These are phyloP conservation scores for Mortierella sp. DNA, from an alignment of 371 early-diverging fungal species.

Conservation along the genomic window DNA sequence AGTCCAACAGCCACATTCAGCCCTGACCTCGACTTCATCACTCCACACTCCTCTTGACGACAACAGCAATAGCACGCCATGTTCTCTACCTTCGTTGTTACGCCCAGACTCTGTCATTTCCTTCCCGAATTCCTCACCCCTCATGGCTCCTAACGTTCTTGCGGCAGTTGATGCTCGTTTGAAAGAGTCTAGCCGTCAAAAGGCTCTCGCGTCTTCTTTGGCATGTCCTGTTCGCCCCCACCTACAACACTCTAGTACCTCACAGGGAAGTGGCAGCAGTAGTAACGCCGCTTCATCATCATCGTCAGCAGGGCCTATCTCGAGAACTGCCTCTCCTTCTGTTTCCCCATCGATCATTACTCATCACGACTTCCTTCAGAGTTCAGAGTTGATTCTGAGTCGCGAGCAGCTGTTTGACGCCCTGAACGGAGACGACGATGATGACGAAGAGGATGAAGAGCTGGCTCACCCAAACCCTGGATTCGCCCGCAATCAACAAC, in stretches of 20 bases:
- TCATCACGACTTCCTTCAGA: slow-evolving; percentile 21
- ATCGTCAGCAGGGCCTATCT: not conserved
- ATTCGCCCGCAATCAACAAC: slow-evolving; percentile 23
- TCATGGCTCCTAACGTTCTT: slow-evolving; percentile 39
- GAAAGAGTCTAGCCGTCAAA: slow-evolving; percentile 19
- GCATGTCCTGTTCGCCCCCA: not conserved
- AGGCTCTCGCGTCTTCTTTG: not conserved
- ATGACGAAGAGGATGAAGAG: not conserved
- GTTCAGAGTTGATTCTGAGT: slow-evolving; percentile 23
- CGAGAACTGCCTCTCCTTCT: not conserved
- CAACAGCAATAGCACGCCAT: slow-evolving; percentile 4
- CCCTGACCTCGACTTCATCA: not conserved
- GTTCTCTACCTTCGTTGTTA: not conserved
- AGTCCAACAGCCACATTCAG: not conserved
- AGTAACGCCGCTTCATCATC: not conserved
- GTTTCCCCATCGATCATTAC: slow-evolving; percentile 6
- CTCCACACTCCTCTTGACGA: slow-evolving; percentile 2
- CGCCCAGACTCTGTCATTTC: slow-evolving; percentile 34
- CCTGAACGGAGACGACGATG: slow-evolving; percentile 34
- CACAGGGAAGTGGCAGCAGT: not conserved
- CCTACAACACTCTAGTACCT: not conserved
- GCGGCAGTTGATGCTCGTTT: slow-evolving; percentile 40
- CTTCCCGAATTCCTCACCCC: slow-evolving; percentile 33
- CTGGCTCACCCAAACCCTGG: slow-evolving; percentile 20
- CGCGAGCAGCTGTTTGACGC: slow-evolving; percentile 36